These are phyloP conservation scores for Perkinsela sp. DNA, from an alignment of 208 protist genomes.

Conservation along the genomic window DNA sequence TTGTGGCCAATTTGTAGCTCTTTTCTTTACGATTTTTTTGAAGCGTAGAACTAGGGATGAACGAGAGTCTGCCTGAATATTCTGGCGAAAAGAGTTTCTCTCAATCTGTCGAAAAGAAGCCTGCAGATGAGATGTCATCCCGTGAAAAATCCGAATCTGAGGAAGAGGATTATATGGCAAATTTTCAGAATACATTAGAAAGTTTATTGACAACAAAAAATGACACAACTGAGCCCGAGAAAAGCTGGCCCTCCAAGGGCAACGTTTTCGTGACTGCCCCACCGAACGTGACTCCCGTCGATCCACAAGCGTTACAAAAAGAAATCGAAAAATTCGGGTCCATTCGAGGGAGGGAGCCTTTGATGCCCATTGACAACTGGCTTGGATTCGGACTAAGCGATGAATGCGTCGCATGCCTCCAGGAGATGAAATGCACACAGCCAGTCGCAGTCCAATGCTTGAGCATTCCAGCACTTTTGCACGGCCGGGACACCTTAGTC, in stretches of 20 bases:
- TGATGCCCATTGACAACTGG: constrained; percentile 41
- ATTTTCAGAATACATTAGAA: constrained; percentile 1
- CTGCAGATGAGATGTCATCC: too few relatives aligned
- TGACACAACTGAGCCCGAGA: neutral
- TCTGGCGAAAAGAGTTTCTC: too few relatives aligned
- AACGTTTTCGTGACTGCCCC: constrained; percentile 55
- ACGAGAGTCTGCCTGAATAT: too few relatives aligned
- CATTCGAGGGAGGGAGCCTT: constrained; percentile 13
- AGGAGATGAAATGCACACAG: constrained; percentile 12
- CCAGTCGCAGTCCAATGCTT: constrained; percentile 62
- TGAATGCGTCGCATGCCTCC: constrained; percentile 19
- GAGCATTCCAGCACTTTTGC: constrained; percentile 38
- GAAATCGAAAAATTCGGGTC: constrained; percentile 37
- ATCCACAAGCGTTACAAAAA: constrained; percentile 15
- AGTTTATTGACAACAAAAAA: neutral
- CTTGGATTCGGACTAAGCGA: constrained; percentile 36
- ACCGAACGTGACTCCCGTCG: constrained; percentile 23
- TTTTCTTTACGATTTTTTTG: too few relatives aligned
- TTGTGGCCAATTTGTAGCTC: too few relatives aligned
- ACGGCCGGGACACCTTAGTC: constrained; percentile 50
- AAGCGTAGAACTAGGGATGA: too few relatives aligned
- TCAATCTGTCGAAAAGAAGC: too few relatives aligned
- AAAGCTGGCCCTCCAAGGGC: constrained; percentile 7
- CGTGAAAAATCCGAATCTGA: neutral
- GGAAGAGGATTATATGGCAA: neutral